Evolutionary conservation across 805 yeast species (phyloP), one percentile per base, ranked within the genome.

Genomic region (Candida piceae): DNA sequence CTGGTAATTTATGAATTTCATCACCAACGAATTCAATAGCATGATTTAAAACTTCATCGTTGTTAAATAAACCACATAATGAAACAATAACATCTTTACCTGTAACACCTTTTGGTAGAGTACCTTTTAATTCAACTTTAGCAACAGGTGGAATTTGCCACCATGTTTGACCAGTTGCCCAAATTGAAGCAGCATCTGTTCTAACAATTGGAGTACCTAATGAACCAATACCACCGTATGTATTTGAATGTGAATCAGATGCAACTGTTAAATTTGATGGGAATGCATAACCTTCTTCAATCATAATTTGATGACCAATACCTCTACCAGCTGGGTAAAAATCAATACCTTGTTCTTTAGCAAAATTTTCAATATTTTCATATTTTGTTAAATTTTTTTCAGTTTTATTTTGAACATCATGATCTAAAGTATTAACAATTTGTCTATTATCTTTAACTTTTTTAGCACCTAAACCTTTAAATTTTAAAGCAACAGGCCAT

Each of bases 81-180:
- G 97, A 93, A 16, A 94, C 95, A 58, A 93, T 93, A 34, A 93
- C 93, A 64, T 93, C 99, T 62, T 93, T 93, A 44, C 99, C 99
- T 3, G 95, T 79, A 13, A 86, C 88, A 13, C 96, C 96, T 34
- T 72, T 64, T 10, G 94, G 96, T 40, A 93, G 72, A 48, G 74
- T 62, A 29, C 96, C 96, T 46, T 73, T 69, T 38, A 93, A 72
- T 60, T 86, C 94, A 8, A 93, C 97, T 53, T 80, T 78, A 24
- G 97, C 98, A 17, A 93, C 97, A 1, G 98, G 97, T 3, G 99
- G 99, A 38, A 93, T 86, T 74, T 94, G 98, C 98, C 98, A 93
- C 99, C 99, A 93, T 4, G 98, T 93, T 66, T 88, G 95, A 28
- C 97, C 97, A 0, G 99, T 93, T 10, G 99, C 97, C 99, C 99